These are phyloP conservation scores for Candida jianshihensis DNA, from an alignment of 805 yeast species.

Conservation along the genomic window DNA sequence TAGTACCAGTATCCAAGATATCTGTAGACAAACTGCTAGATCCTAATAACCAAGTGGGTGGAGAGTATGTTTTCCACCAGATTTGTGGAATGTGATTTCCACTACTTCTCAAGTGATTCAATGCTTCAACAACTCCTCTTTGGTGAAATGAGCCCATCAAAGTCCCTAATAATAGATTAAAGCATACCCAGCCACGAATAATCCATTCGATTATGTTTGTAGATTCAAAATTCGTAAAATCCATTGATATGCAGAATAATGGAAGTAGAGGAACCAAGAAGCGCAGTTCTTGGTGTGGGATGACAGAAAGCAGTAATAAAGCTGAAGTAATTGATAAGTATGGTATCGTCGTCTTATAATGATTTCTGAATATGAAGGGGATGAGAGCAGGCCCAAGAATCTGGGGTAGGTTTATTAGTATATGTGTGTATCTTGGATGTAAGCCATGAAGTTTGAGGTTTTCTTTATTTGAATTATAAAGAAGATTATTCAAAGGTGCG, in stretches of 20 bases:
- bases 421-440: constrained; percentile 72
- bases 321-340: constrained; percentile 60
- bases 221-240: constrained; percentile 28
- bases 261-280: constrained; percentile 80
- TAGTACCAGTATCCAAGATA: not conserved
- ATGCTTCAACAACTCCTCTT: constrained; percentile 77
- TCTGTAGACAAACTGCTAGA: constrained; percentile 11
- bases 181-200: constrained; percentile 47
- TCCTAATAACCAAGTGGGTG: constrained; percentile 78
- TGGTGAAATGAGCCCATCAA: constrained; percentile 84
- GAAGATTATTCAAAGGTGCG: constrained; percentile 71
- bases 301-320: constrained; percentile 48
- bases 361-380: constrained; percentile 30
- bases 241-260: constrained; percentile 51
- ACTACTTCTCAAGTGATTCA: constrained; percentile 32
- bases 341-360: constrained; percentile 41
- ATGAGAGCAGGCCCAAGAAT: constrained; percentile 70
- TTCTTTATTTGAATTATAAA: constrained; percentile 52
- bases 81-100: constrained; percentile 36
- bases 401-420: constrained; percentile 70
- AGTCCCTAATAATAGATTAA: constrained; percentile 51
- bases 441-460: constrained; percentile 78
- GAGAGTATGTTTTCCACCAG: constrained; percentile 94
- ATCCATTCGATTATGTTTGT: constrained; percentile 15
- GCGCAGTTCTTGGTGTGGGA: constrained; percentile 93